These are phyloP conservation scores for Cordyceps cicadae DNA, from an alignment of 2,329 filamentous ascomycete genomes.

Conservation along the genomic window DNA sequence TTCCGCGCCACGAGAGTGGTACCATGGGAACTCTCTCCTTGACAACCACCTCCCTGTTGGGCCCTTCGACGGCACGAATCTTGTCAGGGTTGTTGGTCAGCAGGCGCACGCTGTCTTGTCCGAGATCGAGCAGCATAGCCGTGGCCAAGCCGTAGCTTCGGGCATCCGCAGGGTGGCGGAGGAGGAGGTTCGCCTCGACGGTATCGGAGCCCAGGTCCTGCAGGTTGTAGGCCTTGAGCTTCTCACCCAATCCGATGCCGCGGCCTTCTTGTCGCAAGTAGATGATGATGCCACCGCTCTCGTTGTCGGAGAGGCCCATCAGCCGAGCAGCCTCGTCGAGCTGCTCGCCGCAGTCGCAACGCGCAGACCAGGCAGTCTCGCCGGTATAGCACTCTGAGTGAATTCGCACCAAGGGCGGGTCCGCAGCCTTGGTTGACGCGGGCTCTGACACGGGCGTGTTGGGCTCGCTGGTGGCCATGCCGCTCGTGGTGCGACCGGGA, in stretches of 20 bases:
- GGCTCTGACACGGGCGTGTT: background rate
- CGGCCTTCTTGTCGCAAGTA: slow-evolving; percentile 94
- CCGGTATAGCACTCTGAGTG: slow-evolving; percentile 98
- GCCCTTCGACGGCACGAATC: slow-evolving; percentile 86
- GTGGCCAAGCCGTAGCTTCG: slow-evolving; percentile 94
- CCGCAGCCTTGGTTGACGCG: slow-evolving; percentile 5
- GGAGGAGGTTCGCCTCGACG: slow-evolving; percentile 84
- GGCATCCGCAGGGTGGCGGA: slow-evolving; percentile 90
- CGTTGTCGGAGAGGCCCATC: slow-evolving; percentile 64
- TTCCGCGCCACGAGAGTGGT: slow-evolving; percentile 83
- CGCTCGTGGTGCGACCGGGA: slow-evolving; percentile 73
- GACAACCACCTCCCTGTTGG: slow-evolving; percentile 77
- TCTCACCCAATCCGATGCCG: slow-evolving; percentile 89
- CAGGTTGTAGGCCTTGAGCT: slow-evolving; percentile 95
- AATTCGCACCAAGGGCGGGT: slow-evolving; percentile 72
- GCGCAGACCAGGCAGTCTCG: slow-evolving; percentile 95
- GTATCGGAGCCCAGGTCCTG: slow-evolving; percentile 97
- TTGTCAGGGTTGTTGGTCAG: slow-evolving; percentile 98
- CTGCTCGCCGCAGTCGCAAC: slow-evolving; percentile 96
- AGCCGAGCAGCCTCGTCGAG: slow-evolving; percentile 90
- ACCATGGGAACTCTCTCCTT: slow-evolving; percentile 92
- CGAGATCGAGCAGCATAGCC: slow-evolving; percentile 83
- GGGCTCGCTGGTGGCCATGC: slow-evolving; percentile 38
- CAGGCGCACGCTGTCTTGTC: slow-evolving; percentile 67
- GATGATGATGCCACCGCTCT: slow-evolving; percentile 78